A percentile compares a stretch with the other conserved stretches of the same genome.
Evolutionary conservation across 768 basidiomycete species (phyloP).

Genomic region (Boletellus emodensis): DNA sequence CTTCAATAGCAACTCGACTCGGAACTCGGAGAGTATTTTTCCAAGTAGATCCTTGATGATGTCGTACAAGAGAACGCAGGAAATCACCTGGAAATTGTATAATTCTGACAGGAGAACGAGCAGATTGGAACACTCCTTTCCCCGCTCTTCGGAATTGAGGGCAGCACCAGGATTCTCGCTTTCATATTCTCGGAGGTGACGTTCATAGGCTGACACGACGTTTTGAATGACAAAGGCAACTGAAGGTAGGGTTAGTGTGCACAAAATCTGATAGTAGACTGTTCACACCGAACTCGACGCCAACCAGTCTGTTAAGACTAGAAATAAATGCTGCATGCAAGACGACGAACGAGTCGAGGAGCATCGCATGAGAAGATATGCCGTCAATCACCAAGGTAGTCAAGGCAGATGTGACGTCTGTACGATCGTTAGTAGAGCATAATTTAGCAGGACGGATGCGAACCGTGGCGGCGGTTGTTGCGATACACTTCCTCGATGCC

Average conservation of each 20-base stretch:
- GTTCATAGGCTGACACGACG: constrained; percentile 64
- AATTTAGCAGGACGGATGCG: constrained; percentile 10
- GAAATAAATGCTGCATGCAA: constrained; percentile 84
- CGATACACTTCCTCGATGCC: constrained; percentile 76
- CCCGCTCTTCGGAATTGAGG: constrained; percentile 37
- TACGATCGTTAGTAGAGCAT: constrained; percentile 5
- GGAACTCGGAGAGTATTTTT: constrained; percentile 64
- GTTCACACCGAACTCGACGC: constrained; percentile 82
- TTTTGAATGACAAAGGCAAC: constrained; percentile 83
- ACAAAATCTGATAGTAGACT: neutral
- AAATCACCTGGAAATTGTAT: constrained; percentile 95
- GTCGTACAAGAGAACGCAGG: constrained; percentile 86
- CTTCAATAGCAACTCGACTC: constrained; percentile 84
- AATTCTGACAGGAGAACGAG: constrained; percentile 85
- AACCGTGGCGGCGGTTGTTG: constrained; percentile 74
- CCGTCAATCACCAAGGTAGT: constrained; percentile 74
- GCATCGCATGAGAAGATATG: constrained; percentile 73
- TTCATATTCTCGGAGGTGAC: constrained; percentile 41
- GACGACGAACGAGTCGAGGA: constrained; percentile 86
- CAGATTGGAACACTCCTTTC: constrained; percentile 89
- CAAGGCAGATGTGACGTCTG: constrained; percentile 80
- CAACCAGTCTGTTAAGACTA: constrained; percentile 73
- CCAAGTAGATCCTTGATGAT: constrained; percentile 73
- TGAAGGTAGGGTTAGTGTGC: constrained; percentile 26
- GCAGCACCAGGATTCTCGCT: constrained; percentile 6